phyloP scores from a whole-genome alignment of 768 basidiomycete genomes.

The Phaeotremella fagi region DNA sequence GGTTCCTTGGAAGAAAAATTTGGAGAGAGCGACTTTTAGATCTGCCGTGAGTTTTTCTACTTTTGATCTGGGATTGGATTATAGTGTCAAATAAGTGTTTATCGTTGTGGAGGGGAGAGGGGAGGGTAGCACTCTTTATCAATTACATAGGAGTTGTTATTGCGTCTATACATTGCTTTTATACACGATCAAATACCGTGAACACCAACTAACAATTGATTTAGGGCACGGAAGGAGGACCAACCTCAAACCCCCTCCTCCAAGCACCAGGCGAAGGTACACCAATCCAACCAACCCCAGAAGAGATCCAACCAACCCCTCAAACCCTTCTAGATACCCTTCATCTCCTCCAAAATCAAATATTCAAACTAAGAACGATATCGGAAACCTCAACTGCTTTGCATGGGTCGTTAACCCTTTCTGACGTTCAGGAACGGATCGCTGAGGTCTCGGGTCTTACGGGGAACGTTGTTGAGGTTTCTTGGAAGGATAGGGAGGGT shows the following conservation, averaged over 20 bases:
- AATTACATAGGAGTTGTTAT: no score
- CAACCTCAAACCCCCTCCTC: not conserved
- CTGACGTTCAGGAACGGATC: slow-evolving; percentile 14
- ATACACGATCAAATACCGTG: not conserved
- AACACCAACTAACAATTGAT: not conserved
- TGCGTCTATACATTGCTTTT: not conserved
- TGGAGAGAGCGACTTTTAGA: not conserved
- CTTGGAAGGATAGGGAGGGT: slow-evolving; percentile 9
- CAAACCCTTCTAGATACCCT: slow-evolving; percentile 12
- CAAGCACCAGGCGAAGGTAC: slow-evolving; percentile 1
- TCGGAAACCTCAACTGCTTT: slow-evolving; percentile 4
- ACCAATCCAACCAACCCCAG: not conserved
- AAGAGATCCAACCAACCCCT: slow-evolving; percentile 1
- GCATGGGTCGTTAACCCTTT: slow-evolving; percentile 24
- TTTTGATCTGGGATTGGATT: not conserved
- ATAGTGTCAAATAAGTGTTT: no score
- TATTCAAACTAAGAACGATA: slow-evolving; percentile 21
- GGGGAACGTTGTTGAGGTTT: slow-evolving; percentile 5
- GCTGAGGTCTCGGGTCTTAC: slow-evolving; percentile 10
- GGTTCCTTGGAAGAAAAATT: slow-evolving; percentile 12
- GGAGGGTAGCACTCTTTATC: no score
- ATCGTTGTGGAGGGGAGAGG: no score
- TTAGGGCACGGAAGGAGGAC: not conserved
- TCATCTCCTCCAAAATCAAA: slow-evolving; percentile 11
- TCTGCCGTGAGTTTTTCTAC: not conserved